These are phyloP conservation scores for Leavenworthia alabamica DNA, from an alignment of 345 rosid species.

Conservation along the genomic window DNA sequence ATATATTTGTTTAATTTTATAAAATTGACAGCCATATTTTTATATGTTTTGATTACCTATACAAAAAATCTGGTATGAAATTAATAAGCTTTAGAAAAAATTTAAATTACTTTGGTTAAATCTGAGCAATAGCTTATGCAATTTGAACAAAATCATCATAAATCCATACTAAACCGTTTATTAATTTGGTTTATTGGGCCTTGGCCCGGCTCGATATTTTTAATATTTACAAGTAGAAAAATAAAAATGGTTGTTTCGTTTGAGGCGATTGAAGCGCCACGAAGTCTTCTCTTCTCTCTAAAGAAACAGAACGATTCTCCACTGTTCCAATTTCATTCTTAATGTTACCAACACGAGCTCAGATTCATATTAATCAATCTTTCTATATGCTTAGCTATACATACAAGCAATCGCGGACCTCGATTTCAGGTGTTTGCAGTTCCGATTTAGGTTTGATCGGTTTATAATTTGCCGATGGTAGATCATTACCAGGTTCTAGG, in stretches of 20 bases:
- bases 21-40: not conserved
- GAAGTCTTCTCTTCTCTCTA: constrained; percentile 5
- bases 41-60: not conserved
- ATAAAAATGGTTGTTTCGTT: not conserved
- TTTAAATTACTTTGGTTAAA: not conserved
- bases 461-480: constrained; percentile 28
- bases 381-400: not conserved
- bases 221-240: not conserved
- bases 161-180: not conserved
- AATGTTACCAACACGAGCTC: not conserved
- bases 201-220: not conserved
- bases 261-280: constrained; percentile 34
- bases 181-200: not conserved
- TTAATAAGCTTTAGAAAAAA: not conserved
- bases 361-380: not conserved
- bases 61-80: not conserved
- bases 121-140: not conserved
- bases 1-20: not conserved
- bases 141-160: not conserved
- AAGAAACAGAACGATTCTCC: not conserved
- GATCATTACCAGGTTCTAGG: constrained; percentile 75
- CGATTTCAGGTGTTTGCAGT: not conserved
- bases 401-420: not conserved
- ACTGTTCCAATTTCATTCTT: not conserved
- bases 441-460: constrained; percentile 17